Conservation (phyloP, 352 stramenopile genomes). For the Phytophthora syringae region DNA sequence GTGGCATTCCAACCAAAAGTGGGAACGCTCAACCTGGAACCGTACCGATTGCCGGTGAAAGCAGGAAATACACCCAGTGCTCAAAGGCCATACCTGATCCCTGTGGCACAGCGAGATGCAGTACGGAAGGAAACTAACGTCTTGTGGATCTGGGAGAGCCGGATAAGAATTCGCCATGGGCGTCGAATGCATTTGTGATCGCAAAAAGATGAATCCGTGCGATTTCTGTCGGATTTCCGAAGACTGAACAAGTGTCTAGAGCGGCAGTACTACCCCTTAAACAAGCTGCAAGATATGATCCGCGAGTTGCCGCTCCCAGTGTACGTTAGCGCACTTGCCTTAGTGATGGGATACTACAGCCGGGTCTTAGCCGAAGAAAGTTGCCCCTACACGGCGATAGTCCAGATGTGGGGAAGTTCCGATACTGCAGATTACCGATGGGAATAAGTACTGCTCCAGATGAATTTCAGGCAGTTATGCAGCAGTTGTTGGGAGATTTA, state of each 20-base stretch:
- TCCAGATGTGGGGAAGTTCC: constrained; percentile 10
- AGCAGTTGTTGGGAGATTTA: constrained; percentile 2
- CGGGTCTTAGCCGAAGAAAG: constrained; percentile 1
- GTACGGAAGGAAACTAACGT: background rate
- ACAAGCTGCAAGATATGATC: background rate
- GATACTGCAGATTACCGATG: constrained; percentile 10
- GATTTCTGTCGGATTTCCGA: constrained; percentile 2
- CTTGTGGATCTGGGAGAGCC: background rate
- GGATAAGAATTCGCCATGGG: constrained; percentile 18
- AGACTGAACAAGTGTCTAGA: background rate
- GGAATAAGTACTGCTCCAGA: constrained; percentile 11
- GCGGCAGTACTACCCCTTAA: background rate
- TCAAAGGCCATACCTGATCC: background rate
- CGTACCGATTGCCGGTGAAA: background rate
- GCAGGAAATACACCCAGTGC: background rate
- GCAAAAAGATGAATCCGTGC: constrained; percentile 4
- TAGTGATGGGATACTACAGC: background rate
- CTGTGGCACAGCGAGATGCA: background rate
- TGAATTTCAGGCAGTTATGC: constrained; percentile 19
- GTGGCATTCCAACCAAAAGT: background rate
- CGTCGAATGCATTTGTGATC: constrained; percentile 1
- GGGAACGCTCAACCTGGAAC: background rate
- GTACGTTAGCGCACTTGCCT: background rate
- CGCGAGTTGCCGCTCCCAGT: background rate
- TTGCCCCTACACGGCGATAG: background rate